Evolutionary conservation across 2,329 filamentous ascomycete genomes (phyloP).

Genomic region (Trichophyton mentagrophytes): DNA sequence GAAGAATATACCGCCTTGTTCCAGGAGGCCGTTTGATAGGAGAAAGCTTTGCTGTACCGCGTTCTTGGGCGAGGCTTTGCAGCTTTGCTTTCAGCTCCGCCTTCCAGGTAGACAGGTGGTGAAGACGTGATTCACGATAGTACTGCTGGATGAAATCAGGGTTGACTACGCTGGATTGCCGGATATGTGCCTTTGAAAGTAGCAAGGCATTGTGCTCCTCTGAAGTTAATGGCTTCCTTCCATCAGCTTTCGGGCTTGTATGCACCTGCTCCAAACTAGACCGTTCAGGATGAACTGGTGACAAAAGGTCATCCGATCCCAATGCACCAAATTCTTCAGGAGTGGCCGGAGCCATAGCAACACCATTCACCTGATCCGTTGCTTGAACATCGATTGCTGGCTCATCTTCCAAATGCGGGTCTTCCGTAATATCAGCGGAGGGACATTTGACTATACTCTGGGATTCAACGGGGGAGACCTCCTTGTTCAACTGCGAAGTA

Average conservation of each 20-base stretch:
- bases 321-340: background rate
- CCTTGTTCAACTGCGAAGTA: conserved; percentile 48
- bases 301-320: background rate
- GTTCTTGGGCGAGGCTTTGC: conserved; percentile 65
- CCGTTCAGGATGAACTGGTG: background rate
- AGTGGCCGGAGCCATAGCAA: background rate
- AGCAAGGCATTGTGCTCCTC: conserved; percentile 86
- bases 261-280: background rate
- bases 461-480: background rate
- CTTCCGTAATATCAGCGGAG: background rate
- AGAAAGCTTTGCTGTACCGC: conserved; percentile 33
- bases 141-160: conserved; percentile 89
- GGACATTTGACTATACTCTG: background rate
- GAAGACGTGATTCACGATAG: conserved; percentile 85
- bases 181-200: conserved; percentile 68
- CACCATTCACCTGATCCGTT: background rate
- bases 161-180: conserved; percentile 82
- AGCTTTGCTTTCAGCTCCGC: conserved; percentile 81
- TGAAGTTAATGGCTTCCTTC: conserved; percentile 49
- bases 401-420: background rate
- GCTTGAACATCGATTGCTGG: background rate
- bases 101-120: conserved; percentile 95
- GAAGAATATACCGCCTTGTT: conserved; percentile 68
- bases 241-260: background rate
- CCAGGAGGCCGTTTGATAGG: conserved; percentile 47